Base-by-base conservation (phyloP, 1,284 basidiomycete genomes). In the Moniliophthora roreri region DNA sequence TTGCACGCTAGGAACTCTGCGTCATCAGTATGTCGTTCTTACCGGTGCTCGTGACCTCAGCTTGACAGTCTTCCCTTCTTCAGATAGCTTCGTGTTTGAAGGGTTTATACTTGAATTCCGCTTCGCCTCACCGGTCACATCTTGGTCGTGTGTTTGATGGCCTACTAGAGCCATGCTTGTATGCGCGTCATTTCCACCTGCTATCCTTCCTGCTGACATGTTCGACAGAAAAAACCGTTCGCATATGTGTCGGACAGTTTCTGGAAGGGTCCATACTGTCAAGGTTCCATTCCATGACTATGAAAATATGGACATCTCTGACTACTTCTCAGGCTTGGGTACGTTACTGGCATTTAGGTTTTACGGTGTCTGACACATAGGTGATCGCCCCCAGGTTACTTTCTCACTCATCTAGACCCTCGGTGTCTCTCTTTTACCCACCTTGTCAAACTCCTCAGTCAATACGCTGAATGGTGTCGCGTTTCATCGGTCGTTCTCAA, bases 281-380 rank as follows among this genome's bases (percentile, higher is more conserved):
- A 38, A 42, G n/a, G 45, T 56, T 11, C 51, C 52, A 11, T 58
- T 48, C 28, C 57, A 58, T 26, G 57, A 58, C 37, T 42, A 53
- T 45, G 34, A 28, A 18, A 28, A 36, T 9, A 41, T 56, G 46
- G 26, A 26, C 4, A 56, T 58, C 10, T 38, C 52, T 10, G 57
- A 58, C 50, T 58, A 58, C 41, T 58, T 58, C 37, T 59, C 57
- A 47, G 57, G 48, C 36, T 44, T 59, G n/a, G 57, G 57, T 52
- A 39, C 46, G 54, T 28, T 36, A 26, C 6, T 21, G 20, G 16
- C 15, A 35, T n/a, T 18, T 13, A 15, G 8, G 35, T 23, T 21
- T 13, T 35, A 36, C 18, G 7, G 18, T 38, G 5, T 16, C 32
- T 18, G 18, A 23, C 36, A 20, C 10, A 23, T n/a, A n/a, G n/a